Evolutionary conservation across 192 early-diverging fungal genomes (phyloP).

Genomic region (Cladochytrium replicatum): DNA sequence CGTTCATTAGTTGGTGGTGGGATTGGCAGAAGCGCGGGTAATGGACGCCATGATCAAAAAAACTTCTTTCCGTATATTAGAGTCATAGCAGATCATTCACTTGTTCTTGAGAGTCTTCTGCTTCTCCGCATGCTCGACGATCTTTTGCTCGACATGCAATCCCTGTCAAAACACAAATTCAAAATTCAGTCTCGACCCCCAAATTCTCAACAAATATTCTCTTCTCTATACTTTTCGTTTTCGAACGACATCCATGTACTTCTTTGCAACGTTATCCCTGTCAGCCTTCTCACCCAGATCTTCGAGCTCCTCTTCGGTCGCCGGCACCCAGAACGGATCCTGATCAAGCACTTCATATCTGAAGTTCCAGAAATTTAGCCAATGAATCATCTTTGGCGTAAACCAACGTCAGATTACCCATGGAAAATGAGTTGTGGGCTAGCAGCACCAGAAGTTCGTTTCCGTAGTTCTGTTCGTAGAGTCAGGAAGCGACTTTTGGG

Average conservation of each 20-base stretch:
- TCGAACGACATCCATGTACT: conserved; percentile 92
- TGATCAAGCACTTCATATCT: conserved; percentile 81
- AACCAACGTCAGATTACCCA: conserved; percentile 36
- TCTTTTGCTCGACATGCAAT: conserved; percentile 83
- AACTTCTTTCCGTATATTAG: no score
- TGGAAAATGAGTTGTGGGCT: conserved; percentile 91
- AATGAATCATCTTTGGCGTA: conserved; percentile 2
- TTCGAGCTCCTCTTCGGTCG: conserved; percentile 93
- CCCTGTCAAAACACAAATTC: conserved; percentile 36
- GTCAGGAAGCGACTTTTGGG: not conserved
- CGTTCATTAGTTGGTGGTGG: no score
- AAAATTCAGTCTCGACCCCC: not conserved
- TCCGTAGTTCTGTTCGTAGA: conserved; percentile 70
- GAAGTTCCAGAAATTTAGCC: not conserved
- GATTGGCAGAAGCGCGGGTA: no score
- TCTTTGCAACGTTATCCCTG: conserved; percentile 86
- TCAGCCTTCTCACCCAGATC: conserved; percentile 97
- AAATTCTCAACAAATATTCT: not conserved
- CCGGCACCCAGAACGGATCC: conserved; percentile 99
- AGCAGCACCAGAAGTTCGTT: conserved; percentile 88
- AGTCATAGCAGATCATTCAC: conserved; percentile 39
- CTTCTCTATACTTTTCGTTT: conserved; percentile 62
- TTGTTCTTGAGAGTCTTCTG: conserved; percentile 70
- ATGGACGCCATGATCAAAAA: no score
- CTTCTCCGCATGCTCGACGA: conserved; percentile 77